These are phyloP conservation scores for Cajanus cajan DNA, from an alignment of 306 rosid species.

Conservation along the genomic window DNA sequence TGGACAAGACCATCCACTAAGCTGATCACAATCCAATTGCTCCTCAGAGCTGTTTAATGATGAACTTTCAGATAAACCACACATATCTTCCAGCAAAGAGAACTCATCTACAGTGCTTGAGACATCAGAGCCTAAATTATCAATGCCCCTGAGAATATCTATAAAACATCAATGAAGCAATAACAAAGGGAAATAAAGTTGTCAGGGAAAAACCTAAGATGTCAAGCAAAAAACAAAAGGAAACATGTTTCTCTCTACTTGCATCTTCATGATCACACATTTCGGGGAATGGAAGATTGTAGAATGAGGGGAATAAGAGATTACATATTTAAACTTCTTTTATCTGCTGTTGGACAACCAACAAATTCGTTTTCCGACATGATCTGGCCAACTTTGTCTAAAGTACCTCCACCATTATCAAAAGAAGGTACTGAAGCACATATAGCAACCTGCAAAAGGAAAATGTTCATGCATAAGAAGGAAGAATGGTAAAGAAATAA, in stretches of 20 bases:
- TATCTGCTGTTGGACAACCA: conserved; percentile 39
- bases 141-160: conserved; percentile 53
- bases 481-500: conserved; percentile 16
- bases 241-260: background rate
- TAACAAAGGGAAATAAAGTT: conserved; percentile 28
- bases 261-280: conserved; percentile 13
- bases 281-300: conserved; percentile 6
- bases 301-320: conserved; percentile 31
- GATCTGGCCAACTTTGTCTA: conserved; percentile 41
- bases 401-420: conserved; percentile 42
- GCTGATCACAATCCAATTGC: conserved; percentile 50
- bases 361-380: conserved; percentile 39
- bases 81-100: conserved; percentile 43
- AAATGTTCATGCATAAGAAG: conserved; percentile 15
- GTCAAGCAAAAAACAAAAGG: background rate
- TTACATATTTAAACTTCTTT: conserved; percentile 58
- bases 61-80: conserved; percentile 60
- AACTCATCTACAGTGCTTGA: conserved; percentile 51
- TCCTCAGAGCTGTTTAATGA: conserved; percentile 57
- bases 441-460: conserved; percentile 53
- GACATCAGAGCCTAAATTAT: conserved; percentile 47
- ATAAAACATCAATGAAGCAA: conserved; percentile 37
- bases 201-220: background rate
- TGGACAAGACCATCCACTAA: conserved; percentile 42
- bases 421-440: conserved; percentile 40